Percentiles rank a stretch among this genome's conserved stretches.
Evolutionary conservation across 2,329 filamentous ascomycete genomes (phyloP).

Genomic region (Diaporthe longicolla): DNA sequence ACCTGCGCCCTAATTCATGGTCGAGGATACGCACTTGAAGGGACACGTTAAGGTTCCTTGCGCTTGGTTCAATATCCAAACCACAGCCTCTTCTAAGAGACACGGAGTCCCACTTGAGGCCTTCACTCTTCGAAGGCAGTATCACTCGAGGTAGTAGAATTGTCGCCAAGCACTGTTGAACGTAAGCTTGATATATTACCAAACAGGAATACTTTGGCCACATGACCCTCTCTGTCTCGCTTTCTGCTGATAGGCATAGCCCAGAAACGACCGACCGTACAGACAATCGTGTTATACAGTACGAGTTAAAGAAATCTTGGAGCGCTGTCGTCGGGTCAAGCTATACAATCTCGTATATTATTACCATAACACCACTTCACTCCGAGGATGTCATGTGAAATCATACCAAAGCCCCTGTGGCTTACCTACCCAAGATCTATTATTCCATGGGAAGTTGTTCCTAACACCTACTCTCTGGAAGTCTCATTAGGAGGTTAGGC

Average conservation of each 20-base stretch:
- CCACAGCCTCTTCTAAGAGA: not conserved
- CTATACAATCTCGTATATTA: no score
- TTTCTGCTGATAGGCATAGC: not conserved
- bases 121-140: not conserved
- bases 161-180: not conserved
- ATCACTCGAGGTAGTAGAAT: not conserved
- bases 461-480: no score
- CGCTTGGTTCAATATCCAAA: not conserved
- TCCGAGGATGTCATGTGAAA: no score
- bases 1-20: not conserved
- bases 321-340: not conserved
- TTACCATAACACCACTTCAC: no score
- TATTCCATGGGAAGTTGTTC: no score
- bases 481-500: no score
- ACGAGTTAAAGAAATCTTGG: no score
- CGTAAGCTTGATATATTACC: not conserved
- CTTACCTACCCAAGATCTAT: no score
- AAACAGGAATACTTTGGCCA: not conserved
- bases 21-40: not conserved
- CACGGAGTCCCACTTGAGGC: no score
- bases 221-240: not conserved
- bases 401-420: no score
- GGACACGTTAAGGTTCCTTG: not conserved
- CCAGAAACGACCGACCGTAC: not conserved
- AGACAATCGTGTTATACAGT: not conserved